phyloP scores from a whole-genome alignment of 1,284 basidiomycete species.

The Ganoderma lucidum region DNA sequence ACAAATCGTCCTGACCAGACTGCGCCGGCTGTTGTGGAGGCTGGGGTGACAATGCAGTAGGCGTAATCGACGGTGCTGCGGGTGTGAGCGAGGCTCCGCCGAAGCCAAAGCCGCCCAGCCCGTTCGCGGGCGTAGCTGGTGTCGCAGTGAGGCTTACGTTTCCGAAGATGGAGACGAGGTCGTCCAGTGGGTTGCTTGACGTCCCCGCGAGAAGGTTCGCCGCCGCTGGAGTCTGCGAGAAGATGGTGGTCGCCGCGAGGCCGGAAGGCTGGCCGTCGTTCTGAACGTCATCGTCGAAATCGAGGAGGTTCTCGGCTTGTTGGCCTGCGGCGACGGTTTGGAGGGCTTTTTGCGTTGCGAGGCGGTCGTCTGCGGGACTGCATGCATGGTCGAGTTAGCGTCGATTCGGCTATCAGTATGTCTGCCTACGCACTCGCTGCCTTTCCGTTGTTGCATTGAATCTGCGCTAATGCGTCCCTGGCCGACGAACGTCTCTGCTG shows the following conservation, averaged over 20 bases:
- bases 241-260: slow-evolving; percentile 75
- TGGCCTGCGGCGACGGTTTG: slow-evolving; percentile 91
- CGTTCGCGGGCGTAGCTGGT: slow-evolving; percentile 29
- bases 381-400: slow-evolving; percentile 14
- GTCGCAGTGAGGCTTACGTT: slow-evolving; percentile 45
- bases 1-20: slow-evolving; percentile 53
- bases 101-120: slow-evolving; percentile 40
- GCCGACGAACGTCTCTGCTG: slow-evolving; percentile 91
- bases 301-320: slow-evolving; percentile 94
- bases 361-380: slow-evolving; percentile 67
- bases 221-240: slow-evolving; percentile 77
- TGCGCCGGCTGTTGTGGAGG: slow-evolving; percentile 41
- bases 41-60: slow-evolving; percentile 28
- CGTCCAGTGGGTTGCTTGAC: slow-evolving; percentile 88
- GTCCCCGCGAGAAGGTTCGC: slow-evolving; percentile 73
- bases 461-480: slow-evolving; percentile 87
- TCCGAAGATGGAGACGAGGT: slow-evolving; percentile 90
- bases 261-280: slow-evolving; percentile 71
- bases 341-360: slow-evolving; percentile 83
- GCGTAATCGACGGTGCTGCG: slow-evolving; percentile 29
- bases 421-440: slow-evolving; percentile 59
- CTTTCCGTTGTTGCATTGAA: slow-evolving; percentile 77
- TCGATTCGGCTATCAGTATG: slow-evolving; percentile 10
- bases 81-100: slow-evolving; percentile 24
- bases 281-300: slow-evolving; percentile 83